phyloP scores from a whole-genome alignment of 2,329 filamentous ascomycete genomes.

The Exophiala calicioides region DNA sequence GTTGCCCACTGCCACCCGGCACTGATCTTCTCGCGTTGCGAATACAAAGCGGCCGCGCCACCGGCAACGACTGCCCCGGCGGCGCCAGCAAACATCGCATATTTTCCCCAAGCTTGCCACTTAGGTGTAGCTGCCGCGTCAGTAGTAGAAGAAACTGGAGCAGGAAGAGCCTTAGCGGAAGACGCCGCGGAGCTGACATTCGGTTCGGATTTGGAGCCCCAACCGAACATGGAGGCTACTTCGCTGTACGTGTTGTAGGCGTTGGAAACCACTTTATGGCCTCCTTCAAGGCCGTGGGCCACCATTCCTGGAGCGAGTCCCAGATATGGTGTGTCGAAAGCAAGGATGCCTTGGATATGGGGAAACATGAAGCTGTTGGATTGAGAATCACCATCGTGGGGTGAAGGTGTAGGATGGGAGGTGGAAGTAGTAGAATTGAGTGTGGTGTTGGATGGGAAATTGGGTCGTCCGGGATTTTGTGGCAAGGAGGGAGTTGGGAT shows the following conservation, averaged over 20 bases:
- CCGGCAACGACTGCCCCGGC: constrained; percentile 77
- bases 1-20: constrained; percentile 79
- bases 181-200: constrained; percentile 23
- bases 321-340: constrained; percentile 88
- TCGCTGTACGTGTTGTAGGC: constrained; percentile 70
- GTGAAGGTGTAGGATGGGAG: constrained; percentile 21
- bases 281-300: constrained; percentile 69
- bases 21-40: constrained; percentile 76
- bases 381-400: constrained; percentile 25
- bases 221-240: constrained; percentile 63
- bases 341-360: constrained; percentile 83
- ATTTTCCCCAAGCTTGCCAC: constrained; percentile 81
- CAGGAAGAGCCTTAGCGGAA: constrained; percentile 34
- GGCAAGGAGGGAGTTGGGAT: constrained; percentile 39
- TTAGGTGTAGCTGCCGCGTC: constrained; percentile 50
- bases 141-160: constrained; percentile 34
- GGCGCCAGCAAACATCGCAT: constrained; percentile 83
- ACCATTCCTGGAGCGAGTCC: constrained; percentile 54
- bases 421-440: constrained; percentile 27
- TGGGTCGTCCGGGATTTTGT: constrained; percentile 29
- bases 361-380: constrained; percentile 74
- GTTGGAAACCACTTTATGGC: constrained; percentile 72
- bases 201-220: constrained; percentile 41
- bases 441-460: constrained; percentile 30
- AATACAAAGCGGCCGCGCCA: constrained; percentile 80